Percentiles rank a stretch among this genome's conserved stretches.
Conservation (phyloP, 1,284 basidiomycete genomes). For the Garcileccinum viscosum region DNA sequence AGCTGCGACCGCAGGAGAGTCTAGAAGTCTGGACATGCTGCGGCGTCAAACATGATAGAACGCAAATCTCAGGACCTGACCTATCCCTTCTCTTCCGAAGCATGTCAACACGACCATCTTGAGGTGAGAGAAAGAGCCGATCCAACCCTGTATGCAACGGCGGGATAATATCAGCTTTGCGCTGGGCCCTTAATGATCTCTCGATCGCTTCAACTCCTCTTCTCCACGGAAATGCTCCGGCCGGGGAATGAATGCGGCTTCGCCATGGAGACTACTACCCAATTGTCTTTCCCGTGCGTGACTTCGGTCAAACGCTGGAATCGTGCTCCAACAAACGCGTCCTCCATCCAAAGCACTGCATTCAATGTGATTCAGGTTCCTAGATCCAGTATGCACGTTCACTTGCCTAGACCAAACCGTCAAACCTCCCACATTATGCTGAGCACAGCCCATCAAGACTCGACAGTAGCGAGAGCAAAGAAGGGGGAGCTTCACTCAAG, state of each 20-base stretch:
- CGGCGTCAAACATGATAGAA: constrained; percentile 39
- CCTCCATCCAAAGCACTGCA: constrained; percentile 55
- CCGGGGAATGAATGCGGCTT: constrained; percentile 46
- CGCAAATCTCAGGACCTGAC: constrained; percentile 85
- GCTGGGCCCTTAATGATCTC: constrained; percentile 78
- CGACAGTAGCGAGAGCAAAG: constrained; percentile 9
- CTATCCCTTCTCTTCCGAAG: constrained; percentile 63
- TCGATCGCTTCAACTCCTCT: constrained; percentile 69
- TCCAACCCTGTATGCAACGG: constrained; percentile 76
- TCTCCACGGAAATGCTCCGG: constrained; percentile 68
- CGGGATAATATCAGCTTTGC: constrained; percentile 75
- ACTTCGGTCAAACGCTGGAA: constrained; percentile 80
- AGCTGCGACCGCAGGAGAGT: constrained; percentile 71
- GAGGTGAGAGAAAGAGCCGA: not conserved
- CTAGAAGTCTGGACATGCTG: constrained; percentile 43
- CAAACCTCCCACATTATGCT: constrained; percentile 81
- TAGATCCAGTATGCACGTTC: constrained; percentile 19
- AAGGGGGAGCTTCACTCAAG: not conserved
- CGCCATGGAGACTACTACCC: constrained; percentile 38
- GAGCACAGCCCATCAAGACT: constrained; percentile 77
- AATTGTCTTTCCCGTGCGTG: constrained; percentile 45
- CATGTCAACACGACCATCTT: constrained; percentile 9
- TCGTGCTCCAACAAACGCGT: constrained; percentile 72
- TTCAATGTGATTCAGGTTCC: constrained; percentile 15
- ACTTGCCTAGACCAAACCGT: constrained; percentile 72